Base-by-base conservation (phyloP, 148 eudicot genomes). In the Nyssa sinensis region DNA sequence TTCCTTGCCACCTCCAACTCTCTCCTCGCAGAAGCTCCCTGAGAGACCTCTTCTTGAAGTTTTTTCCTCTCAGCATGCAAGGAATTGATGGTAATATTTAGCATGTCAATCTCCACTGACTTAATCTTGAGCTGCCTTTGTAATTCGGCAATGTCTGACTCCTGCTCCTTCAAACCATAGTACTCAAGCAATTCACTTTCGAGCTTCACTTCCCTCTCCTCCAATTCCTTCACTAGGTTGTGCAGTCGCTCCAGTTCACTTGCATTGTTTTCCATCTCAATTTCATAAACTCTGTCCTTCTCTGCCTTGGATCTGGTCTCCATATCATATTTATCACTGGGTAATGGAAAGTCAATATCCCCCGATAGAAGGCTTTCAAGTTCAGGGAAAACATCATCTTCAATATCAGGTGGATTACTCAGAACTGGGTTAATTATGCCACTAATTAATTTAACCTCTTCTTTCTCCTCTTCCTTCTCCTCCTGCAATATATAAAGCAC, bases 151-250 rank as follows among this genome's bases (percentile, higher is more conserved):
- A 95, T 77, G 41, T 90, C 95, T 4, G 98, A 86, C 71, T 95
- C 99, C 75, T 95, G 99, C 82, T 95, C 99, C 80, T 91, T 95
- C 78, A 95, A 77, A 28, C 99, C 99, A 76, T 95, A 95, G 64
- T 95, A 95, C 75, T 95, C 99, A 0, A 95, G 88, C 78, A 95
- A 75, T 81, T 95, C 99, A 0, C 98, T 98, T 83, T 95, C 99
- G 21, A 95, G 87, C 82, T 91, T 91, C 86, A 93, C 98, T 83
- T 95, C 99, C 80, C 99, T 85, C 75, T 95, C 99, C 81, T 93
- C 98, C 70, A 95, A 75, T 69, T 95, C 99, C 81, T 83, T 83
- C 2, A 95, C 98, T 28, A 95, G 75, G 77, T 80, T 82, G 32
- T 94, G 94, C 77, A 95, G 67, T 13, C 89, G 64, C 72, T 90